Evolutionary conservation across 352 stramenopile species (phyloP), one percentile per base, ranked within the genome.

Genomic region (Pythium monospermum): DNA sequence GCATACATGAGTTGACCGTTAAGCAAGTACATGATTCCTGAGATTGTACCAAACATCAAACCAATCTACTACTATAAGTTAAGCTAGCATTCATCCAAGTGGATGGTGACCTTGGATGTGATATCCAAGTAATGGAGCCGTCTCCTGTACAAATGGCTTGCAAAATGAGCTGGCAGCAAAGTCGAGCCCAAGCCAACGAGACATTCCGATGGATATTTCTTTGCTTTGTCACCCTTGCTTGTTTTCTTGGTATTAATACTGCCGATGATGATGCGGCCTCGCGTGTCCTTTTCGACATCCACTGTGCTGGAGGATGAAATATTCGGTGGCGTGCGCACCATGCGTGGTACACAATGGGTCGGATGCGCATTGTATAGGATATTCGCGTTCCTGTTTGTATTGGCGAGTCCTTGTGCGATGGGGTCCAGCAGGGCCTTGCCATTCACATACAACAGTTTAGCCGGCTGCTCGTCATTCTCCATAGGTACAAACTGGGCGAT

Each of bases 401-500:
- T 46, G 6, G 8, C 15, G 5, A 69, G 53, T 2, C 64, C 59
- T 12, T 71, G 54, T 0, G 72, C 50, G 48, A 71, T 70, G 16
- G 75, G 64, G 16, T 86, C 72, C 18, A 86, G 36, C 43, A 88
- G 48, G 16, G 65, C 69, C 22, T 71, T 71, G 18, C 74, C 76
- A 40, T 83, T 78, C 7, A 83, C 64, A 45, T 82, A 85, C 2
- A 87, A 48, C 16, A 87, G 53, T 35, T 76, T 57, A n/a, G n/a
- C n/a, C n/a, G n/a, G n/a, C 5, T 66, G 46, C 7, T 32, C 21
- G 0, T 47, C 37, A 15, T 51, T 35, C 21, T 60, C 30, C 3
- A 41, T 49, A 0, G 77, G 72, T 12, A 85, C 30, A 36, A 71
- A 88, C 45, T 91, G 80, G 13, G 73, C 71, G 33, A 88, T 72